Base-by-base conservation (phyloP, 352 stramenopile species). In the Albugo candida region DNA sequence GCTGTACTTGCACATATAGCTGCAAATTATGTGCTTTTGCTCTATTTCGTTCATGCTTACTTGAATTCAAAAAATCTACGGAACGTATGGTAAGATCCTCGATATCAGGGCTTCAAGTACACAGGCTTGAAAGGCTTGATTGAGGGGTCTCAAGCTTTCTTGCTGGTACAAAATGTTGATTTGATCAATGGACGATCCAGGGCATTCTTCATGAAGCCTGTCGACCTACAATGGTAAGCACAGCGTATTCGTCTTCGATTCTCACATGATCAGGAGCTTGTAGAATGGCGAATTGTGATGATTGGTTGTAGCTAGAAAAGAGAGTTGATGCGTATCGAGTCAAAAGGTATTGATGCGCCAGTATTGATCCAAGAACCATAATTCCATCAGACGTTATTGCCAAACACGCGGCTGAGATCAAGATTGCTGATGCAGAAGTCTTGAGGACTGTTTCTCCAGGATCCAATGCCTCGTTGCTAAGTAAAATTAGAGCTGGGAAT, bases 1-100 rank as follows among this genome's bases (percentile, higher is more conserved):
- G n/a, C n/a, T n/a, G n/a, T n/a, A n/a, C n/a, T n/a, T n/a, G n/a
- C n/a, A n/a, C n/a, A n/a, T n/a, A n/a, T n/a, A n/a, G n/a, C n/a
- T n/a, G n/a, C n/a, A n/a, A n/a, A n/a, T n/a, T n/a, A n/a, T n/a
- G n/a, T n/a, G n/a, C n/a, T n/a, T n/a, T n/a, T n/a, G n/a, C n/a
- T n/a, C n/a, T n/a, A n/a, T n/a, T n/a, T n/a, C n/a, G n/a, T n/a
- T n/a, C n/a, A n/a, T n/a, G n/a, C n/a, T n/a, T n/a, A n/a, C n/a
- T n/a, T n/a, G n/a, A n/a, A n/a, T n/a, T n/a, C n/a, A n/a, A n/a
- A 79, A 79, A 31, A 55, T 85, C 19, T 82, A 64, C 36, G 73
- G 70, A n/a, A 63, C 66, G 0, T 83, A 65, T 53, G 73, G 73
- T 5, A 77, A 75, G 36, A 54, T 56, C 13, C 72, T 85, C 43